phyloP scores from a whole-genome alignment of 257 asterid species.

The Fraxinus quadrangulata region DNA sequence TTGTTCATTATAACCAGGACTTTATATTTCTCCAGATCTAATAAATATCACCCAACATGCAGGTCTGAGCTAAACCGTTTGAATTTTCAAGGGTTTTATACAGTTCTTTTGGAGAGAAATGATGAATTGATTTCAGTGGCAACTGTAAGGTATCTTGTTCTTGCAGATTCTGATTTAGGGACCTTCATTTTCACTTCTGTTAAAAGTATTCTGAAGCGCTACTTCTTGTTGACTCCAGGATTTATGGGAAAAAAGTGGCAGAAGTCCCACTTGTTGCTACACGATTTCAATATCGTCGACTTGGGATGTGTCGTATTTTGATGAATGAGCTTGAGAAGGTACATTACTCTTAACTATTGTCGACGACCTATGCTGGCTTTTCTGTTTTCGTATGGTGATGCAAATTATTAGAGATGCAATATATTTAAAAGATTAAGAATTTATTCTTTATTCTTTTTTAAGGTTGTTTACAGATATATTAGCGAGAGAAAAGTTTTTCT shows the following conservation, averaged over 20 bases:
- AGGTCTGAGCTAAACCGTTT: conserved; percentile 85
- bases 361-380: neutral
- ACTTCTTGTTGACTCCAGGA: conserved; percentile 46
- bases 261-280: conserved; percentile 92
- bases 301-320: conserved; percentile 88
- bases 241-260: conserved; percentile 79
- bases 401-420: neutral
- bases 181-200: conserved; percentile 14
- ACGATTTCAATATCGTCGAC: conserved; percentile 77
- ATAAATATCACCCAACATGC: conserved; percentile 8
- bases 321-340: conserved; percentile 95
- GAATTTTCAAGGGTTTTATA: conserved; percentile 83
- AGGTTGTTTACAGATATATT: neutral
- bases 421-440: neutral
- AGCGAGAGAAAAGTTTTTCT: neutral
- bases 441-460: neutral
- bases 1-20: neutral
- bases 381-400: neutral
- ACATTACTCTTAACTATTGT: neutral
- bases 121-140: conserved; percentile 77
- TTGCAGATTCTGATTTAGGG: conserved; percentile 16
- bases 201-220: conserved; percentile 12
- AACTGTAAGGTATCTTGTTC: conserved; percentile 60
- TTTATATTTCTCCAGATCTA: neutral
- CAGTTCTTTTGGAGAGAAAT: conserved; percentile 69